Percentiles rank a stretch among this genome's conserved stretches.
phyloP scores from a whole-genome alignment of 345 rosid species.

The Linum tenue region DNA sequence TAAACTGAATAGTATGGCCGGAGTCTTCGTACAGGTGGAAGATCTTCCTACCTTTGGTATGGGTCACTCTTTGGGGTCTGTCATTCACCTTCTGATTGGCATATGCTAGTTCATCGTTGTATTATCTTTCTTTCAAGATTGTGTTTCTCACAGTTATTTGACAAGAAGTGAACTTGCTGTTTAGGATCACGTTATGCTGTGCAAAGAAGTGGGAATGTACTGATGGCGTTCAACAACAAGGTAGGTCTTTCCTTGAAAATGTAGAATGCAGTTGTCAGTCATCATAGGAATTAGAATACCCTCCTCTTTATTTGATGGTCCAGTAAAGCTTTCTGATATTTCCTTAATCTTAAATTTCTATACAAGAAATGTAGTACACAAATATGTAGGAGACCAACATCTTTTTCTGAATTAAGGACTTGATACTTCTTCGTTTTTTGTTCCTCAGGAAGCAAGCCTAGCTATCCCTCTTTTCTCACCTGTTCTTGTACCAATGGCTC shows the following conservation, averaged over 20 bases:
- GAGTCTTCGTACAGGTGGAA: slow-evolving; percentile 40
- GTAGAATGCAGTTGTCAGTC: not conserved
- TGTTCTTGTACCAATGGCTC: slow-evolving; percentile 85
- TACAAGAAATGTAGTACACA: not conserved
- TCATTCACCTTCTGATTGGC: slow-evolving; percentile 96
- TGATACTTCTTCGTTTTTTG: slow-evolving; percentile 15
- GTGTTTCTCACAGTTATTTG: slow-evolving; percentile 18
- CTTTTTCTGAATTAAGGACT: not conserved
- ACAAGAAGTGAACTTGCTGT: slow-evolving; percentile 15
- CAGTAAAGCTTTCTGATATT: not conserved
- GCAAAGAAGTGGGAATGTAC: slow-evolving; percentile 75
- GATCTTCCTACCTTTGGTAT: slow-evolving; percentile 93
- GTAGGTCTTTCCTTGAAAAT: slow-evolving; percentile 28
- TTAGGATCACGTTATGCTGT: slow-evolving; percentile 93
- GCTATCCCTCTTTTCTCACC: slow-evolving; percentile 95
- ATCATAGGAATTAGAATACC: not conserved
- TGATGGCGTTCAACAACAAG: slow-evolving; percentile 95
- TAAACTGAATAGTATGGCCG: slow-evolving; percentile 4
- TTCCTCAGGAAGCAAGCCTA: slow-evolving; percentile 72
- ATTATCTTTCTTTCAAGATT: slow-evolving; percentile 7
- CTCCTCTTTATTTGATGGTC: too few species aligned
- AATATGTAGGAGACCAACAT: not conserved
- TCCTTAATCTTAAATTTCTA: not conserved
- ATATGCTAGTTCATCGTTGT: slow-evolving; percentile 12
- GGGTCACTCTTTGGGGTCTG: slow-evolving; percentile 92